phyloP scores from a whole-genome alignment of 176 grass and related monocot genomes.

The Oryza nivara region DNA sequence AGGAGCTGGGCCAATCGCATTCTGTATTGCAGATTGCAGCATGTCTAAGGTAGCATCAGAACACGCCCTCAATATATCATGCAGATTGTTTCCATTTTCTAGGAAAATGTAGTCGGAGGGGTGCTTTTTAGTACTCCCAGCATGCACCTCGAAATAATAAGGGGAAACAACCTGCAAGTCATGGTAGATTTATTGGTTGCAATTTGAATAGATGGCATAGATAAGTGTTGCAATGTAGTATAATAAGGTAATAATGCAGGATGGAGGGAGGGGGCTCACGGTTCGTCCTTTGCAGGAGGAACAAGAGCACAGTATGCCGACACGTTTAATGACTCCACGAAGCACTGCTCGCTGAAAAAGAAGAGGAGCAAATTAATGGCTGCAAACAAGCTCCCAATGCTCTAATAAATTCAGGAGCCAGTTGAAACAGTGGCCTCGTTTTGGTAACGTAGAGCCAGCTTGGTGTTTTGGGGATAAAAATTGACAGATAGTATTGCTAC shows the following conservation, averaged over 20 bases:
- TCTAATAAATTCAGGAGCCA: too few relatives aligned
- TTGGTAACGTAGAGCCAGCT: too few relatives aligned
- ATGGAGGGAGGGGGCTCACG: constrained; percentile 36
- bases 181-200: neutral
- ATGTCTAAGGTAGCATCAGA: constrained; percentile 49
- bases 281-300: constrained; percentile 62
- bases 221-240: neutral
- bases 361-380: constrained; percentile 42
- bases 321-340: constrained; percentile 60
- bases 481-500: too few relatives aligned
- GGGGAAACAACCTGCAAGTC: constrained; percentile 63
- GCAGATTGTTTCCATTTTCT: constrained; percentile 67
- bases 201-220: neutral
- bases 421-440: too few relatives aligned
- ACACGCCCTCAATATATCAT: constrained; percentile 58
- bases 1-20: constrained; percentile 55
- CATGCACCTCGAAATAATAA: constrained; percentile 77
- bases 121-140: constrained; percentile 75
- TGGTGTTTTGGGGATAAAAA: too few relatives aligned
- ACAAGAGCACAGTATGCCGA: constrained; percentile 65
- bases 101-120: constrained; percentile 75
- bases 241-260: neutral
- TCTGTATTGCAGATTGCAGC: constrained; percentile 56
- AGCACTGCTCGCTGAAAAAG: constrained; percentile 64
- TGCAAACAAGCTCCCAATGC: constrained; percentile 13